phyloP scores from a whole-genome alignment of 306 rosid genomes.

The Pyrus pyrifolia region DNA sequence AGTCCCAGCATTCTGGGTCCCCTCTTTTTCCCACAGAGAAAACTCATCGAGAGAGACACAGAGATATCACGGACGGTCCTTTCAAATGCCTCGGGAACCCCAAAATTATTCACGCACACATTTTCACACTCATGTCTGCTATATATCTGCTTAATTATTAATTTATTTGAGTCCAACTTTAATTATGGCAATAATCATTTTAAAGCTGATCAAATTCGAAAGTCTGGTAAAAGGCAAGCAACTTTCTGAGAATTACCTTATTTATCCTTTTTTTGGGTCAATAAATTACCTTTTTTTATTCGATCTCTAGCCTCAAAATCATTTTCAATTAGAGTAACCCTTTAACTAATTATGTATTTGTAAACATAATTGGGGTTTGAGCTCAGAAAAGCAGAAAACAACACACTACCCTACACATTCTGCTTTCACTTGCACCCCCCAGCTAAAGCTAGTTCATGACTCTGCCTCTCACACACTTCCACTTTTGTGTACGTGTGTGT shows the following conservation, averaged over 20 bases:
- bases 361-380: constrained; percentile 45
- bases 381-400: constrained; percentile 26
- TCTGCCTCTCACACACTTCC: constrained; percentile 35
- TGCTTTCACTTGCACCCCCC: constrained; percentile 10
- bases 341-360: not conserved
- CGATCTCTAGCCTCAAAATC: not conserved
- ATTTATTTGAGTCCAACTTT: constrained; percentile 20
- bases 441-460: constrained; percentile 12
- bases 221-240: constrained; percentile 35
- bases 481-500: constrained; percentile 33
- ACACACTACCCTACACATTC: constrained; percentile 33
- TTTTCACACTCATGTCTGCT: constrained; percentile 7
- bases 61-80: constrained; percentile 87
- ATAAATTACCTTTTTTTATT: not conserved
- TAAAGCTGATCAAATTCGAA: constrained; percentile 12
- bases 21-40: not conserved
- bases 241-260: constrained; percentile 28
- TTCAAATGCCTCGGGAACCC: constrained; percentile 45
- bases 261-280: not conserved
- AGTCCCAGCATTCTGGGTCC: not conserved
- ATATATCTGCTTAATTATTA: not conserved
- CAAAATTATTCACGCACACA: constrained; percentile 5
- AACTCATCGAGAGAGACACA: constrained; percentile 7
- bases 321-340: not conserved
- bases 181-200: constrained; percentile 71